Evolutionary conservation across 768 basidiomycete genomes (phyloP).

Genomic region (Boletus fagicola): DNA sequence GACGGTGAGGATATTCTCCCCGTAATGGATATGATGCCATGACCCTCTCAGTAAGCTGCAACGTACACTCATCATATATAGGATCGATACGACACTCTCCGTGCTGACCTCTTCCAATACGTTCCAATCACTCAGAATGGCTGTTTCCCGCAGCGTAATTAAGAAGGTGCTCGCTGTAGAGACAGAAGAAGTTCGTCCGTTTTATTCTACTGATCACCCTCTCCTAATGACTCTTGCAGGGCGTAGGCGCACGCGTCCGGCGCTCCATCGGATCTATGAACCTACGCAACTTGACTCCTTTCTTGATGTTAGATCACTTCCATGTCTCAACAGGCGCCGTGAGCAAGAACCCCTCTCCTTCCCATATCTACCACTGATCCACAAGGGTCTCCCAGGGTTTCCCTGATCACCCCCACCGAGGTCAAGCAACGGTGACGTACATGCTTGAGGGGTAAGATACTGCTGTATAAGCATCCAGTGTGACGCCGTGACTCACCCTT

Average conservation of each 20-base stretch:
- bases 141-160: conserved; percentile 60
- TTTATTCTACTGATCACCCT: background rate
- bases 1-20: too few species aligned
- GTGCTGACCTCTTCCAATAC: background rate
- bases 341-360: conserved; percentile 24
- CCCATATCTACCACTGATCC: background rate
- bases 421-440: conserved; percentile 87
- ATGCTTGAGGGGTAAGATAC: conserved; percentile 71
- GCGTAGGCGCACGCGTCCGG: conserved; percentile 79
- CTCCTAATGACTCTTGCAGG: conserved; percentile 39
- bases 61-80: too few species aligned
- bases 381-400: conserved; percentile 57
- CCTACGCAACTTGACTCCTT: conserved; percentile 82
- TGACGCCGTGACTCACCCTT: background rate
- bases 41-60: too few species aligned
- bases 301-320: conserved; percentile 89
- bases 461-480: background rate
- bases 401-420: conserved; percentile 91
- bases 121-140: conserved; percentile 23
- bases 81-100: background rate
- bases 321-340: conserved; percentile 68
- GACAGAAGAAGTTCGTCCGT: conserved; percentile 56
- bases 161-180: conserved; percentile 79
- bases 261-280: conserved; percentile 77
- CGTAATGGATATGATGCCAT: too few species aligned